Percentiles rank a stretch among this genome's conserved stretches.
Evolutionary conservation across 495 filamentous ascomycete species (phyloP).

Genomic region (Talaromyces liani): DNA sequence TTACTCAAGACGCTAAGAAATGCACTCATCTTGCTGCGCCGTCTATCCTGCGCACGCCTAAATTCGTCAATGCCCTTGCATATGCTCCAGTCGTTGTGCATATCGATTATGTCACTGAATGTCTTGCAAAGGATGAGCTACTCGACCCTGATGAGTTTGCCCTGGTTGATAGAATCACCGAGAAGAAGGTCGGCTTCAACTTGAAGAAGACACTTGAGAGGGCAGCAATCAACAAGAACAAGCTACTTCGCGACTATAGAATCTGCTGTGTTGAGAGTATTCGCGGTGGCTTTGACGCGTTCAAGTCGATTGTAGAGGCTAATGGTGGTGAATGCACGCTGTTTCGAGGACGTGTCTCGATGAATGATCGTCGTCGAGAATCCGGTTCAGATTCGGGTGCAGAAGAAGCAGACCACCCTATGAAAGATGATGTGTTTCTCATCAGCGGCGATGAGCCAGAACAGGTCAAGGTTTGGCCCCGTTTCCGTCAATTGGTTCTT

Average conservation of each 20-base stretch:
- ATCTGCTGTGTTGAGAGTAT: constrained; percentile 77
- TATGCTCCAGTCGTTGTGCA: constrained; percentile 65
- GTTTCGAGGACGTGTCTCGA: constrained; percentile 65
- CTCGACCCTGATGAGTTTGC: constrained; percentile 53
- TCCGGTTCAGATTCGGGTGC: constrained; percentile 32
- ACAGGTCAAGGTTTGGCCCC: constrained; percentile 70
- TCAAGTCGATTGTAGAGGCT: constrained; percentile 71
- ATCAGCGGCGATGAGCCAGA: constrained; percentile 54
- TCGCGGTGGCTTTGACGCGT: constrained; percentile 73
- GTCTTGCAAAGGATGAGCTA: constrained; percentile 53
- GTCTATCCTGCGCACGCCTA: constrained; percentile 75
- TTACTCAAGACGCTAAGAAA: constrained; percentile 62
- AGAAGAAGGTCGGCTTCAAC: constrained; percentile 60
- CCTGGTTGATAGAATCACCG: constrained; percentile 61
- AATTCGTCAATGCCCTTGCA: constrained; percentile 84
- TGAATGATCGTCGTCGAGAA: constrained; percentile 40
- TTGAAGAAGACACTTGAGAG: constrained; percentile 56
- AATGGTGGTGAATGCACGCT: constrained; percentile 78
- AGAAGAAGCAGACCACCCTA: constrained; percentile 50
- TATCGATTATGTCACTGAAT: constrained; percentile 70
- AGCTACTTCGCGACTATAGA: constrained; percentile 61
- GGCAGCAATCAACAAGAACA: constrained; percentile 67
- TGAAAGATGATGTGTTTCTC: constrained; percentile 68
- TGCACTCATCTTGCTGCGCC: constrained; percentile 88
- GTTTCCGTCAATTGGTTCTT: constrained; percentile 68